These are phyloP conservation scores for Rhizopogon parksii DNA, from an alignment of 1,284 basidiomycete species.

Conservation along the genomic window DNA sequence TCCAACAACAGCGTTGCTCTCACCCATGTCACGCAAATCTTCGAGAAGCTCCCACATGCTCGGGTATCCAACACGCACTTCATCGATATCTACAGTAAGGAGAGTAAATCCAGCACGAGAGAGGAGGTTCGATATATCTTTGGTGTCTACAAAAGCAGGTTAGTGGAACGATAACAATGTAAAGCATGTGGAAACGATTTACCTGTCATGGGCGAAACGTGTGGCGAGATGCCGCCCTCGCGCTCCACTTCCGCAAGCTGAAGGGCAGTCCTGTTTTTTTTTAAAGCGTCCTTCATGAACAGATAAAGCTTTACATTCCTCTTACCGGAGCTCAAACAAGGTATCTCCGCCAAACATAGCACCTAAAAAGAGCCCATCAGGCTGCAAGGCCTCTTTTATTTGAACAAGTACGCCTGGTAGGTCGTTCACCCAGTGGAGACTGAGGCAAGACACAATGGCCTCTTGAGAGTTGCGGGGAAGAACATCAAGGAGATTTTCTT, in stretches of 20 bases:
- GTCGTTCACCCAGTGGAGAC: conserved; percentile 97
- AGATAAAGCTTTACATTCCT: conserved; percentile 22
- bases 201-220: conserved; percentile 97
- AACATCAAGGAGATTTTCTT: conserved; percentile 62
- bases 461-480: conserved; percentile 78
- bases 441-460: conserved; percentile 86
- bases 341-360: conserved; percentile 96
- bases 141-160: conserved; percentile 53
- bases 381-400: conserved; percentile 78
- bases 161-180: not conserved
- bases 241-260: conserved; percentile 94
- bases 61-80: conserved; percentile 87
- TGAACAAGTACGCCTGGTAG: conserved; percentile 91
- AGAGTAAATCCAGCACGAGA: conserved; percentile 91
- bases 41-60: conserved; percentile 95
- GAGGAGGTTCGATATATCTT: conserved; percentile 88
- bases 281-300: not conserved
- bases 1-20: conserved; percentile 86
- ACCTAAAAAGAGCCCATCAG: conserved; percentile 93
- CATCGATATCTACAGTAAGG: conserved; percentile 93
- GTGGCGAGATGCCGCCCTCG: conserved; percentile 92
- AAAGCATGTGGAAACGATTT: not conserved
- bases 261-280: conserved; percentile 62
- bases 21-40: conserved; percentile 94
- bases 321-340: conserved; percentile 84